Base-by-base conservation (phyloP, 1,139 yeast species). In the Candida labiduridarum region DNA sequence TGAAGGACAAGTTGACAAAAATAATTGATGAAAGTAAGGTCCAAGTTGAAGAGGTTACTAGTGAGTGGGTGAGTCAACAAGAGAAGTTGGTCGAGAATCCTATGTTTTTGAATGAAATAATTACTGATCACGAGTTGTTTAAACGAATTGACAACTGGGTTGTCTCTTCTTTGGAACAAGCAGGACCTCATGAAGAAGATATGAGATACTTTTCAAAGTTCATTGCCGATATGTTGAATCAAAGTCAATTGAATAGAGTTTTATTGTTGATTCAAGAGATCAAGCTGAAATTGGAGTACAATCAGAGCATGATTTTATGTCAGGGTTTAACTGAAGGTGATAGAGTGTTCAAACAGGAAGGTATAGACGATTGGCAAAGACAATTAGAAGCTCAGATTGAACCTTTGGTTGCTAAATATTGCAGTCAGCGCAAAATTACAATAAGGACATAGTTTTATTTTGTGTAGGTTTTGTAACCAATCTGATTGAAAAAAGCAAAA, bases 121-220 rank as follows among this genome's bases (percentile, higher is more conserved):
- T 61, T 1, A 59, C 71, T 1, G 29, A 38, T 11, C 34, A 41
- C 11, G 75, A 76, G 3, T 64, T 84, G 39, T 66, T 69, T 34
- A 36, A 50, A 1, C 60, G 74, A 49, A 49, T 85, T 3, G 59
- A 64, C 2, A 63, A 67, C 0, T 86, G 92, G 92, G 69, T 85
- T 0, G 53, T 54, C 4, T 65, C 67, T 44, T 74, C 85, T 0
- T 50, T 75, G 4, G 55, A 64, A n/a, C 71, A 67, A 30, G 68
- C 68, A 30, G 87, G 88, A 0, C 91, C 92, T 0, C 85, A 83
- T 58, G 59, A 58, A 3, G 85, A 79, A 34, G 94, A 87, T 59
- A 66, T 83, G 2, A 56, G 57, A 1, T 58, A 74, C 11, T 79
- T 83, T 51, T 61, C 54, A 1, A 53, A 52, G 0, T 73, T 69